Percentiles rank a stretch among this genome's conserved stretches.
Evolutionary conservation across 1,139 yeast genomes (phyloP).

Genomic region (Suhomyces panamericanus): DNA sequence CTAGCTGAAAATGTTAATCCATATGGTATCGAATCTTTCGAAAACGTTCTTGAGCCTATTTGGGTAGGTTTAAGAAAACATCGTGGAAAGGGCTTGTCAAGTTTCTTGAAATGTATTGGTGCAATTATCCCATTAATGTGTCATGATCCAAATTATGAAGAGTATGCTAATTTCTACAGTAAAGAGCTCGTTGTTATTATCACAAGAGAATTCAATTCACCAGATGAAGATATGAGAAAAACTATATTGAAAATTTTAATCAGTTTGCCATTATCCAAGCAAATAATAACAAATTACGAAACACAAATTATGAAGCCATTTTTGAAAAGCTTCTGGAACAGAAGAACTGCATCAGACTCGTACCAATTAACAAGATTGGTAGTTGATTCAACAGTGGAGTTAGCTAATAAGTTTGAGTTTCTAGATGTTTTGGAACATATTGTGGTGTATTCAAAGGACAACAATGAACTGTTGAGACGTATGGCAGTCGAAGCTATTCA

Average conservation of each 20-base stretch:
- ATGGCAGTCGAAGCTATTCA: slow-evolving; percentile 75
- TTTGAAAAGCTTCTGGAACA: slow-evolving; percentile 74
- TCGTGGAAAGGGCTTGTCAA: slow-evolving; percentile 75
- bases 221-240: slow-evolving; percentile 87
- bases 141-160: slow-evolving; percentile 50
- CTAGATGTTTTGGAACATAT: slow-evolving; percentile 59
- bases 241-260: slow-evolving; percentile 54
- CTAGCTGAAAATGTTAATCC: slow-evolving; percentile 88
- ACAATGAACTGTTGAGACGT: slow-evolving; percentile 72
- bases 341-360: slow-evolving; percentile 61
- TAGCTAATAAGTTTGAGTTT: slow-evolving; percentile 71
- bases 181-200: slow-evolving; percentile 68
- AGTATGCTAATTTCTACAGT: slow-evolving; percentile 77
- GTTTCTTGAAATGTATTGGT: slow-evolving; percentile 78
- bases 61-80: slow-evolving; percentile 81
- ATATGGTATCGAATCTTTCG: slow-evolving; percentile 89
- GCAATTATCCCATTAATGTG: slow-evolving; percentile 84
- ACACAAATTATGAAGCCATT: slow-evolving; percentile 59
- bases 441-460: slow-evolving; percentile 68
- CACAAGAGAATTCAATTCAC: slow-evolving; percentile 71
- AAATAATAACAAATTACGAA: slow-evolving; percentile 31
- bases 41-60: slow-evolving; percentile 64
- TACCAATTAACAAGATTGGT: slow-evolving; percentile 56
- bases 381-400: slow-evolving; percentile 67
- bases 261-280: slow-evolving; percentile 34